Evolutionary conservation across 768 basidiomycete species (phyloP).

Genomic region (Suillus sp.): DNA sequence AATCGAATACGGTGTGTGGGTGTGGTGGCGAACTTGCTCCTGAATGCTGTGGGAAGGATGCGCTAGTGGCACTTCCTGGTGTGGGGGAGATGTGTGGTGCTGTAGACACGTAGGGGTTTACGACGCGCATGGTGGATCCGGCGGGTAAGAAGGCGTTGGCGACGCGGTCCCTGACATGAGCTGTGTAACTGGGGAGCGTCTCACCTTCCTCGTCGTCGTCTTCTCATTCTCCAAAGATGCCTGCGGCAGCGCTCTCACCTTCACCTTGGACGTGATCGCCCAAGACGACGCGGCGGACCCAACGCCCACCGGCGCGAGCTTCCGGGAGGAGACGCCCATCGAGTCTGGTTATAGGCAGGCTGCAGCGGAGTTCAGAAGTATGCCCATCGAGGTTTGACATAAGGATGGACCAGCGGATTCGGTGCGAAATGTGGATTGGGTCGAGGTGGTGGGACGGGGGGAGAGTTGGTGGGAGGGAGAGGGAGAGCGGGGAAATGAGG

Average conservation of each 20-base stretch:
- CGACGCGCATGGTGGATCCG: slow-evolving; percentile 59
- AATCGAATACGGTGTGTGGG: slow-evolving; percentile 47
- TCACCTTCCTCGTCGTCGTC: slow-evolving; percentile 51
- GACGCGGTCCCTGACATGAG: slow-evolving; percentile 90
- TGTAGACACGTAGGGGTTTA: slow-evolving; percentile 62
- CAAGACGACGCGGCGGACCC: slow-evolving; percentile 74
- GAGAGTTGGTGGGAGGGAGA: slow-evolving; percentile 58
- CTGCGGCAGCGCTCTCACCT: slow-evolving; percentile 11
- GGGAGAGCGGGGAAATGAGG: slow-evolving; percentile 58
- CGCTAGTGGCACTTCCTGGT: not conserved
- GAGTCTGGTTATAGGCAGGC: slow-evolving; percentile 84
- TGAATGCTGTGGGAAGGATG: slow-evolving; percentile 32
- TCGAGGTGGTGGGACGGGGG: slow-evolving; percentile 76
- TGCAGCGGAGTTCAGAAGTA: slow-evolving; percentile 92
- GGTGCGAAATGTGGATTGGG: slow-evolving; percentile 76
- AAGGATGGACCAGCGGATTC: slow-evolving; percentile 77
- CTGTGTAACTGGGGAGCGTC: slow-evolving; percentile 85
- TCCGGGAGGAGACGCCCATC: slow-evolving; percentile 74
- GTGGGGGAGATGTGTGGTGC: slow-evolving; percentile 26
- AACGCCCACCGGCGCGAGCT: slow-evolving; percentile 67
- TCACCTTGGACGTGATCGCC: slow-evolving; percentile 34
- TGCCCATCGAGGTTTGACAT: slow-evolving; percentile 90
- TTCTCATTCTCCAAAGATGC: slow-evolving; percentile 42
- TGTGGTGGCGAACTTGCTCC: slow-evolving; percentile 41
- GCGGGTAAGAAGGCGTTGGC: slow-evolving; percentile 75